Evolutionary conservation across 2,329 filamentous ascomycete genomes (phyloP), one percentile per base, ranked within the genome.

Genomic region (Fusarium cicatricum): DNA sequence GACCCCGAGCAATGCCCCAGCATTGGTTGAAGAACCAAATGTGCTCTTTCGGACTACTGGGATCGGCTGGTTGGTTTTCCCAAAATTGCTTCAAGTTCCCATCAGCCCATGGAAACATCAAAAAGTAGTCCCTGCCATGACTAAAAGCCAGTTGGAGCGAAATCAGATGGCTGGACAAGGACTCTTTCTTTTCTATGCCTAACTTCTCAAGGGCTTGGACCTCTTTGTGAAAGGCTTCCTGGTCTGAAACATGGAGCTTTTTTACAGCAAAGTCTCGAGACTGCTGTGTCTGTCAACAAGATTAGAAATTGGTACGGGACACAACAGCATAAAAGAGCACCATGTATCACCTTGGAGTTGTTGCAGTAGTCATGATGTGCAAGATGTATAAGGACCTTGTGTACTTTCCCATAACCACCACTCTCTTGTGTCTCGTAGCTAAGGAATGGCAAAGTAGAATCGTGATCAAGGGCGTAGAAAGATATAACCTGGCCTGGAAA

Each of bases 61-160:
- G 37, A 4, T 42, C 12, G 15, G 31, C 29, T 5, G 1, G n/a
- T 12, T 8, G n/a, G 9, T 11, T 19, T 10, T 7, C 9, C 46
- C 47, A 50, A 9, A 36, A 26, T 5, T 50, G 8, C 7, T 42
- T 50, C 8, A 50, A 5, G 12, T 50, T 50, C 1, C 38, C 47
- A 7, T 50, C 38, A 7, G 47, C 47, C 47, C 47, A 50, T n/a
- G 47, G 47, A 14, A 50, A 50, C 17, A 50, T 7, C 2, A 50
- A 10, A 14, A 7, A 50, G 21, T 36, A 43, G 15, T 50, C 47
- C 21, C 1, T 21, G 3, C 47, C 47, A 2, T 42, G 47, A 6
- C 3, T 17, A 6, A 34, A 50, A 1, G 47, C 29, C 11, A 50
- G 10, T 2, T 42, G 29, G 1, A 50, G 32, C 1, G 29, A 29